These are phyloP conservation scores for Whalleya microplaca DNA, from an alignment of 2,329 filamentous ascomycete species.

Conservation along the genomic window DNA sequence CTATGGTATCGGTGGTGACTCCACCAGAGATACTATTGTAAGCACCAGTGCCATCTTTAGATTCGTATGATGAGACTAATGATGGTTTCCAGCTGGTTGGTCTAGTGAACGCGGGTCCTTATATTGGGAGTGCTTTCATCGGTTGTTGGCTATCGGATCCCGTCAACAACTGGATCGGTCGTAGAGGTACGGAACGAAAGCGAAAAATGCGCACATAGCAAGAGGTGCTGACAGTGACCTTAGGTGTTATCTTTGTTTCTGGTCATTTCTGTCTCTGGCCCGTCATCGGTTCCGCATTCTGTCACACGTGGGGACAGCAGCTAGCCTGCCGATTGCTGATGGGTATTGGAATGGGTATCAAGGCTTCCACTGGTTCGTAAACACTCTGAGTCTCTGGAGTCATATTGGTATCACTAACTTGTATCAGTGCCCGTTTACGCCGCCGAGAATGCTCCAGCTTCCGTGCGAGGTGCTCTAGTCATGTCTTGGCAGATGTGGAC, in stretches of 20 bases:
- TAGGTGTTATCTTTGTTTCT: slow-evolving; percentile 73
- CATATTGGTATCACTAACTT: neutral
- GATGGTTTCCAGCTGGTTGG: slow-evolving; percentile 51
- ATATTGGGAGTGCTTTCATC: slow-evolving; percentile 50
- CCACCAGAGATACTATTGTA: slow-evolving; percentile 34
- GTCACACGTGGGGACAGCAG: slow-evolving; percentile 72
- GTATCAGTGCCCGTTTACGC: slow-evolving; percentile 70
- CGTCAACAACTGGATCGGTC: slow-evolving; percentile 63
- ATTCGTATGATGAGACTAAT: slow-evolving; percentile 14
- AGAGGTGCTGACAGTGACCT: slow-evolving; percentile 51
- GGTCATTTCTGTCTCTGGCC: slow-evolving; percentile 73
- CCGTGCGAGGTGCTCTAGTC: slow-evolving; percentile 74
- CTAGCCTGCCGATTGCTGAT: slow-evolving; percentile 72
- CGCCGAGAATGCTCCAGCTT: slow-evolving; percentile 72
- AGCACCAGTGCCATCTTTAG: slow-evolving; percentile 33
- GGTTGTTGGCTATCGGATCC: slow-evolving; percentile 65
- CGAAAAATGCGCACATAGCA: neutral
- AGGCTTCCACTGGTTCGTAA: slow-evolving; percentile 61
- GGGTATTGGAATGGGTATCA: slow-evolving; percentile 78
- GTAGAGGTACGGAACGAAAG: slow-evolving; percentile 43
- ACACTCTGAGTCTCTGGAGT: neutral
- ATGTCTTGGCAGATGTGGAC: slow-evolving; percentile 83
- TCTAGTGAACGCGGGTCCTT: slow-evolving; percentile 56
- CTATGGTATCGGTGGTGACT: slow-evolving; percentile 51
- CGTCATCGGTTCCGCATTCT: slow-evolving; percentile 72